Evolutionary conservation across 305 asterid species (phyloP), one percentile per base, ranked within the genome.

Genomic region (Rubia tinctorum): DNA sequence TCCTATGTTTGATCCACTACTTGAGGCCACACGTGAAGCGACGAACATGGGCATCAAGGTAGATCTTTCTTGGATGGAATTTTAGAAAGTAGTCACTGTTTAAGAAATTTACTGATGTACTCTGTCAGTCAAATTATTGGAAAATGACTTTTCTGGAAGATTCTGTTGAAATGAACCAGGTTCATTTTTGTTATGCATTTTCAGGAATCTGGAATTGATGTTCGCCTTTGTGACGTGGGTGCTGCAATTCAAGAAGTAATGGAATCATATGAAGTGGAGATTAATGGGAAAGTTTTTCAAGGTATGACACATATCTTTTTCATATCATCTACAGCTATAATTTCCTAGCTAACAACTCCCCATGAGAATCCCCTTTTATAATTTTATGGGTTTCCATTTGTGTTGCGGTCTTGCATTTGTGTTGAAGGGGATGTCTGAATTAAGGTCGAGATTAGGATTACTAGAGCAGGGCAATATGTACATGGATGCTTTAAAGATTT

Each of bases 241-340:
- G 97, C 99, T 84, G 99, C 98, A 76, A 92, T 95, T 77, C 99
- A 95, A 84, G 99, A 92, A 84, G 98, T 95, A 83, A 95, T 95
- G 99, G 96, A 92, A 85, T 95, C 99, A 20, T 92, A 92, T 81
- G 99, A 92, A 84, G 99, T 95, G 62, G 99, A 92, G 83, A 95
- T 95, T 62, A 95, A 90, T 73, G 99, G 99, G 58, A 95, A 95
- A 84, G 85, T 84, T 72, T 95, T 82, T 81, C 99, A 89, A 88
- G 98, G 98, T 94, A 66, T 62, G 44, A 3, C 8, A 3, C 8
- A 66, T 42, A n/a, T 17, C 34, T 62, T 23, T 8, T 17, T 65
- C 6, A 37, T 37, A 14, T 18, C 6, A 18, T 37, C 27, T 8
- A 15, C 13, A 5, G 27, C 43, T 8, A 7, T 58, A 56, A n/a